These are phyloP conservation scores for Aurantiochytrium sp. DNA, from an alignment of 108 stramenopile species.

Conservation along the genomic window DNA sequence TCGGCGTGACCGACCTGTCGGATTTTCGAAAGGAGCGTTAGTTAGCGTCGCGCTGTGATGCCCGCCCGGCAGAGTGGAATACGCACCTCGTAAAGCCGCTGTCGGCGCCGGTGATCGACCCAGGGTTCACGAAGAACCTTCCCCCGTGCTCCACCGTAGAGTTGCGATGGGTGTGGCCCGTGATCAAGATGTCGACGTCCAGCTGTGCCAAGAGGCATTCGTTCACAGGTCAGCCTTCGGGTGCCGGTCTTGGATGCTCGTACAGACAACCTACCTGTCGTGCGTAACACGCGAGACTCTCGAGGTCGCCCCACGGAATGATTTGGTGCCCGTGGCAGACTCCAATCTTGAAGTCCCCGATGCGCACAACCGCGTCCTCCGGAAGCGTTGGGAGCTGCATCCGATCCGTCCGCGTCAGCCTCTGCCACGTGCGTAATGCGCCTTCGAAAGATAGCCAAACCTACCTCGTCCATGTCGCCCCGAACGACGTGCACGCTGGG, in stretches of 20 bases:
- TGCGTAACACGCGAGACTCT: slow-evolving; percentile 67
- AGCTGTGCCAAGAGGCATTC: slow-evolving; percentile 54
- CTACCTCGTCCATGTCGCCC: slow-evolving; percentile 76
- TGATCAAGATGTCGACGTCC: slow-evolving; percentile 85
- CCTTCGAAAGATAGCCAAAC: no score
- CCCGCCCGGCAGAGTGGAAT: background rate
- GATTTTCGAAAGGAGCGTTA: no score
- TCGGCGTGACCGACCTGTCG: background rate
- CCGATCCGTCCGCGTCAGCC: no score
- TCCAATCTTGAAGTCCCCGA: slow-evolving; percentile 89
- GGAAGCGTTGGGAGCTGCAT: slow-evolving; percentile 56
- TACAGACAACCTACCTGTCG: background rate
- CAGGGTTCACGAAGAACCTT: slow-evolving; percentile 82
- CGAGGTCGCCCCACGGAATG: slow-evolving; percentile 73
- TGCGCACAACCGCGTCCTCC: slow-evolving; percentile 75
- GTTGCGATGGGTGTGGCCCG: slow-evolving; percentile 88
- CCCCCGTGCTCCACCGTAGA: slow-evolving; percentile 80
- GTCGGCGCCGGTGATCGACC: slow-evolving; percentile 45
- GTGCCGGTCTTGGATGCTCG: background rate
- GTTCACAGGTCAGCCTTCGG: background rate
- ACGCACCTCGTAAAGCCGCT: background rate
- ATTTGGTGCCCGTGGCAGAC: slow-evolving; percentile 89
- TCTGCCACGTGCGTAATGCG: no score
- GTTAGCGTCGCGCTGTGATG: background rate
- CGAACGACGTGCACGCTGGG: slow-evolving; percentile 87